Conservation (phyloP, 192 early-diverging fungal species). For the Entomortierella chlamydospora region DNA sequence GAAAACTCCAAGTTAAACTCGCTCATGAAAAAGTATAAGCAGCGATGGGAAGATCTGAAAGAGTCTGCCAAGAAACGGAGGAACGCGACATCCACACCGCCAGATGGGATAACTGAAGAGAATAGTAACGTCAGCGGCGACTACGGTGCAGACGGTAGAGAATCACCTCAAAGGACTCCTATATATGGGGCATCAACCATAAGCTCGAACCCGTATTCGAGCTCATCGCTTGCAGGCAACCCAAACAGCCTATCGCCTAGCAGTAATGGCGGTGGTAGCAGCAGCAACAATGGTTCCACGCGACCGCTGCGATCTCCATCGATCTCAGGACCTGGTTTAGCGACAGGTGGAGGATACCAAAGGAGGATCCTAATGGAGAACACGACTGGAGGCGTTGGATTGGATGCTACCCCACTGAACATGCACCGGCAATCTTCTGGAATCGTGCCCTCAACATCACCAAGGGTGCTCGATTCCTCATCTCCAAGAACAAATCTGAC, state of each 20-base stretch:
- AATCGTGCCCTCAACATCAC: constrained; percentile 7
- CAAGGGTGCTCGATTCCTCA: constrained; percentile 21
- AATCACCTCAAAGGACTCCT: not conserved
- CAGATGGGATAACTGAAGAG: not conserved
- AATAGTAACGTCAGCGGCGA: not conserved
- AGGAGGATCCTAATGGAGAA: constrained; percentile 34
- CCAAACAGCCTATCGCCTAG: not conserved
- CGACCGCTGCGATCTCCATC: constrained; percentile 21
- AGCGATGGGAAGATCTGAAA: constrained; percentile 84
- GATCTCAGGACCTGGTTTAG: constrained; percentile 18
- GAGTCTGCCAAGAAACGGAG: constrained; percentile 73
- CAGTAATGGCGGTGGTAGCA: constrained; percentile 1
- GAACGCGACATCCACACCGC: constrained; percentile 14
- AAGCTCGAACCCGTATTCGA: constrained; percentile 18
- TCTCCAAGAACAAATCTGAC: constrained; percentile 15
- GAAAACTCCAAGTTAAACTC: constrained; percentile 65
- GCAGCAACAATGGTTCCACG: not conserved
- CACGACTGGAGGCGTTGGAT: constrained; percentile 6
- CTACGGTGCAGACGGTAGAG: not conserved
- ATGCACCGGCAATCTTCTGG: constrained; percentile 14
- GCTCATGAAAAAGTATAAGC: constrained; percentile 75
- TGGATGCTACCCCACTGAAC: constrained; percentile 21
- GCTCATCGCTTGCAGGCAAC: constrained; percentile 11
- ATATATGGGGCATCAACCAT: not conserved
- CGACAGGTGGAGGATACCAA: constrained; percentile 21